These are phyloP conservation scores for Pezicula rhizophila DNA, from an alignment of 2,329 filamentous ascomycete genomes.

Conservation along the genomic window DNA sequence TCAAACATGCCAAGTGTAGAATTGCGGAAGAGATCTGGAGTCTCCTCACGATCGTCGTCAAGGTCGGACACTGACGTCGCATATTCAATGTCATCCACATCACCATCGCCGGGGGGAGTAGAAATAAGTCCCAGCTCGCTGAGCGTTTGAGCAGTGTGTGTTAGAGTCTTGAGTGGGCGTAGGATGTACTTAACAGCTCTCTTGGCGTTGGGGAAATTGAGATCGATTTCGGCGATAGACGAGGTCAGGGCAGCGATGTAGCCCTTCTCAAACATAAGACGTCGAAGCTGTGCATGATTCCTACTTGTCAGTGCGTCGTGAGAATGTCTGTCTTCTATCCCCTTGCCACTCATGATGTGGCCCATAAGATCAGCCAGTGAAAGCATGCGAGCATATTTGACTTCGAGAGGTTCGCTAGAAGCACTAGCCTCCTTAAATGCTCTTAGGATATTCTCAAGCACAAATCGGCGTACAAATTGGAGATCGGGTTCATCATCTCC, in stretches of 20 bases:
- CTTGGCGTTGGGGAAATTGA: slow-evolving; percentile 90
- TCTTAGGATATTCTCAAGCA: slow-evolving; percentile 86
- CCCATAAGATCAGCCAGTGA: slow-evolving; percentile 88
- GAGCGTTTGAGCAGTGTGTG: slow-evolving; percentile 77
- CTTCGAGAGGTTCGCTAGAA: slow-evolving; percentile 74
- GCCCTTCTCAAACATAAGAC: slow-evolving; percentile 98
- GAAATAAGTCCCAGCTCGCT: slow-evolving; percentile 67
- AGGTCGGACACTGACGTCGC: slow-evolving; percentile 85
- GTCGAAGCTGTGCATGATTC: slow-evolving; percentile 78
- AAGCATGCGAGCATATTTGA: slow-evolving; percentile 82
- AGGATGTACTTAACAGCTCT: slow-evolving; percentile 95
- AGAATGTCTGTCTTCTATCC: slow-evolving; percentile 46
- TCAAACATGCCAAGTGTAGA: slow-evolving; percentile 94
- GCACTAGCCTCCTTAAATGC: slow-evolving; percentile 83
- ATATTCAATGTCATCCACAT: slow-evolving; percentile 83
- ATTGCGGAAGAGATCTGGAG: slow-evolving; percentile 93
- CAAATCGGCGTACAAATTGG: slow-evolving; percentile 88
- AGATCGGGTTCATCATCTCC: slow-evolving; percentile 78
- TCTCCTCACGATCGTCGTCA: slow-evolving; percentile 84
- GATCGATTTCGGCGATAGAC: slow-evolving; percentile 90
- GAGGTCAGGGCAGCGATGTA: slow-evolving; percentile 83
- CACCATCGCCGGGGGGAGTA: slow-evolving; percentile 57
- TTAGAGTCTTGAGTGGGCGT: slow-evolving; percentile 79
- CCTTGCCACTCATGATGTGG: slow-evolving; percentile 78
- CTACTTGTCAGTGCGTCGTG: slow-evolving; percentile 33